These are phyloP conservation scores for Pyrenopolyporus hunteri DNA, from an alignment of 495 filamentous ascomycete species.

Conservation along the genomic window DNA sequence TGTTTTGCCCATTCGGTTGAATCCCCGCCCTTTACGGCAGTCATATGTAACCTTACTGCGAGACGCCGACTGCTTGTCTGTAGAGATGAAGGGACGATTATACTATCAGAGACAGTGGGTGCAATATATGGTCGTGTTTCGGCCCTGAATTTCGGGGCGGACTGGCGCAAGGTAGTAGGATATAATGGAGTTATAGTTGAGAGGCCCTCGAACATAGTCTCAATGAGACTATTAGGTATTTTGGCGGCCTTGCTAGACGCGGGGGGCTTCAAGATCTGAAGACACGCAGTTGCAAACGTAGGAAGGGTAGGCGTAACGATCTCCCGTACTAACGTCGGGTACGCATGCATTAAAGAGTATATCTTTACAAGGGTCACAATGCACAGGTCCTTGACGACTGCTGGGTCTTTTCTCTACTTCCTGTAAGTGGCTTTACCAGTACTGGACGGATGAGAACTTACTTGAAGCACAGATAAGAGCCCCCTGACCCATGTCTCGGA, in stretches of 20 bases:
- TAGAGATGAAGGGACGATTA: constrained; percentile 55
- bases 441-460: constrained; percentile 45
- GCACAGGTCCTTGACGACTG: constrained; percentile 72
- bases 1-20: constrained; percentile 75
- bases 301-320: constrained; percentile 84
- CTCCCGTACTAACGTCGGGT: constrained; percentile 82
- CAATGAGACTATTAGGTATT: constrained; percentile 55
- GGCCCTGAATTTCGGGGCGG: constrained; percentile 66
- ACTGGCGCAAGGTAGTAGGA: constrained; percentile 79
- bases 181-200: constrained; percentile 73
- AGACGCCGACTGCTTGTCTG: constrained; percentile 63
- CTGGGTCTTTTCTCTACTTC: constrained; percentile 72
- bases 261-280: constrained; percentile 66
- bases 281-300: constrained; percentile 71
- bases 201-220: constrained; percentile 64
- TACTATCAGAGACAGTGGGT: constrained; percentile 56
- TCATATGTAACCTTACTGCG: constrained; percentile 71
- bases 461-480: constrained; percentile 71
- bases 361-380: constrained; percentile 80
- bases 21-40: constrained; percentile 73
- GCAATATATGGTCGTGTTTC: constrained; percentile 63
- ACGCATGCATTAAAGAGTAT: constrained; percentile 78
- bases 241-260: constrained; percentile 47
- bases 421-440: constrained; percentile 27
- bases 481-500: constrained; percentile 74